phyloP scores from a whole-genome alignment of 192 early-diverging fungal genomes.

The Coemansia umbellata region DNA sequence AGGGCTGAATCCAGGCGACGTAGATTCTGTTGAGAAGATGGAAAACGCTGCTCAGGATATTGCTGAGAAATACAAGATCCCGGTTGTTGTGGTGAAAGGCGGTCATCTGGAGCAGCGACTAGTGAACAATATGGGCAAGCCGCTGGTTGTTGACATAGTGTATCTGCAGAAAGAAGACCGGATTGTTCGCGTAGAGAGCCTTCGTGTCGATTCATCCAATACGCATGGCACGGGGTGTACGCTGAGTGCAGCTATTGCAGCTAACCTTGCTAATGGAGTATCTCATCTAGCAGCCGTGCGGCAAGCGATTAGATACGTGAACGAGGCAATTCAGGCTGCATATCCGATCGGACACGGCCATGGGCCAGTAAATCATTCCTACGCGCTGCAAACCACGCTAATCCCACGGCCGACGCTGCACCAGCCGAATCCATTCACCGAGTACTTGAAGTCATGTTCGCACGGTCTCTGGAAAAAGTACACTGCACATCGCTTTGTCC shows the following conservation, averaged over 20 bases:
- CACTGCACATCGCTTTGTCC: slow-evolving; percentile 72
- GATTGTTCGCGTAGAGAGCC: slow-evolving; percentile 52
- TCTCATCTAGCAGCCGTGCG: slow-evolving; percentile 52
- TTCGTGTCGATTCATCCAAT: slow-evolving; percentile 61
- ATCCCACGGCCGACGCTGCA: slow-evolving; percentile 37
- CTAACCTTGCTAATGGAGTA: slow-evolving; percentile 58
- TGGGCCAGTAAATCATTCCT: slow-evolving; percentile 71
- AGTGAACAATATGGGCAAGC: slow-evolving; percentile 7
- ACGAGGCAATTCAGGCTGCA: slow-evolving; percentile 59
- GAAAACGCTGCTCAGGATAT: slow-evolving; percentile 55
- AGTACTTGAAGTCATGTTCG: slow-evolving; percentile 39
- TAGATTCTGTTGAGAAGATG: slow-evolving; percentile 61
- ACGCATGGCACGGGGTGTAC: slow-evolving; percentile 91
- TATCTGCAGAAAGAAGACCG: slow-evolving; percentile 43
- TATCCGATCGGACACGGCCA: slow-evolving; percentile 63
- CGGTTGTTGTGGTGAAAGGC: slow-evolving; percentile 72
- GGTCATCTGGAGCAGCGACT: slow-evolving; percentile 64
- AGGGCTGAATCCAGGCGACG: slow-evolving; percentile 24
- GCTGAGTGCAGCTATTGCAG: slow-evolving; percentile 74
- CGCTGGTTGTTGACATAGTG: slow-evolving; percentile 59
- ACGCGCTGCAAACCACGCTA: slow-evolving; percentile 5
- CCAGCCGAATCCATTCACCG: slow-evolving; percentile 48
- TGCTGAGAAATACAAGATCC: slow-evolving; percentile 49
- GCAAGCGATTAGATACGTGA: slow-evolving; percentile 59
- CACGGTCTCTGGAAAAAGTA: slow-evolving; percentile 58